phyloP scores from a whole-genome alignment of 192 early-diverging fungal genomes.

The Kickxella alabastrina region DNA sequence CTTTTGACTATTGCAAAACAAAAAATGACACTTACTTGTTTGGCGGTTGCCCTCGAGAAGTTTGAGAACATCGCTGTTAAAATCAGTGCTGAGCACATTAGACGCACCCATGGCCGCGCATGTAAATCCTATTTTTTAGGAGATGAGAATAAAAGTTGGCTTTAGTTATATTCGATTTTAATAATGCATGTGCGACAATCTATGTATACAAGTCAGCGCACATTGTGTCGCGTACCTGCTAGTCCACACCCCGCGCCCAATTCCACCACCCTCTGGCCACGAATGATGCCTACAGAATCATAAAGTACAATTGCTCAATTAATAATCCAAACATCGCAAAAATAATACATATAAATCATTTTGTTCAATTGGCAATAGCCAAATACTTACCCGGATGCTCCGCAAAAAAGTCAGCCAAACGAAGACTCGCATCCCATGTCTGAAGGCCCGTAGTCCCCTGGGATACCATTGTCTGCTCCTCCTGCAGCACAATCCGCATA shows the following conservation, averaged over 20 bases:
- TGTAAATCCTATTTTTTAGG: conserved; percentile 46
- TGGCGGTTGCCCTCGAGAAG: conserved; percentile 27
- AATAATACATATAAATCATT: neutral
- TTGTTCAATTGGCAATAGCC: neutral
- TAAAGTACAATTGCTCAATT: neutral
- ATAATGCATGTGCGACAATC: no score
- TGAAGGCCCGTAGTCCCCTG: conserved; percentile 61
- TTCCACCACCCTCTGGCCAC: conserved; percentile 40
- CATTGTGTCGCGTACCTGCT: no score
- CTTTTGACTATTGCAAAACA: no score
- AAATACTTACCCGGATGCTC: conserved; percentile 39
- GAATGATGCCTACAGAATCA: conserved; percentile 35
- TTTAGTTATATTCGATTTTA: no score
- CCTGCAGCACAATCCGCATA: conserved; percentile 47
- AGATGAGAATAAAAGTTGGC: no score
- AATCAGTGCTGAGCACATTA: conserved; percentile 33
- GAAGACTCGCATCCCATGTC: conserved; percentile 62
- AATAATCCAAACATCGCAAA: neutral
- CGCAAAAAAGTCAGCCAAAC: conserved; percentile 53
- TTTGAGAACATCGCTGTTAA: conserved; percentile 23
- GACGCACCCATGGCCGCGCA: conserved; percentile 48
- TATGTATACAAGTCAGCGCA: no score
- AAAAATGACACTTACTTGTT: conserved; percentile 47
- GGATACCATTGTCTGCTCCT: conserved; percentile 53
- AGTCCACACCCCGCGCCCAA: conserved; percentile 48